Base-by-base conservation (phyloP, 345 rosid genomes). In the Salix exigua region DNA sequence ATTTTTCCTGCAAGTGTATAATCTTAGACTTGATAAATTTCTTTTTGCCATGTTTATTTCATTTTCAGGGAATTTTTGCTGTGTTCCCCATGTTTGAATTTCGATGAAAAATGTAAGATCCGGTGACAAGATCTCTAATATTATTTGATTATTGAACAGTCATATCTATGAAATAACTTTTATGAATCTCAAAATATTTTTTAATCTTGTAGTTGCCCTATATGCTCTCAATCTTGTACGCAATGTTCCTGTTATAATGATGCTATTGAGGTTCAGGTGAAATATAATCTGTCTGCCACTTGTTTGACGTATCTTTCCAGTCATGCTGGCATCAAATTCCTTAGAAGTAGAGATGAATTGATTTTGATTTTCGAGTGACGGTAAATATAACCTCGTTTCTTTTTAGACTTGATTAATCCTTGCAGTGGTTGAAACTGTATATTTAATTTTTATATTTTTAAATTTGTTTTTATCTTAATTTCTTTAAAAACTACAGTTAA, bases 11-110 rank as follows among this genome's bases (percentile, higher is more conserved):
- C 37, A 1, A 23, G 28, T 58, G 63, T 40, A 10, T 10, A 26
- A 3, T 18, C 11, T 26, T 10, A 11, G 26, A 13, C 26, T 48
- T 38, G 13, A 7, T 21, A 17, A 5, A 5, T n/a, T 28, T 31
- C 37, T 37, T 44, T 46, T 25, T 17, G 73, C 35, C 13, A 16
- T 50, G 19, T 12, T 66, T 46, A 33, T 46, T 23, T 44, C 1
- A 55, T 53, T 73, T 61, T 48, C 17, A 18, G 62, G 77, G 78
- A 73, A 63, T 60, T 58, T 72, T 77, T 65, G n/a, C n/a, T 0
- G 48, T 48, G 74, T 7, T 58, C 71, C 74, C 70, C 65, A 23
- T 48, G 50, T 38, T 66, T 73, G 33, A 71, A 64, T 40, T 66
- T 25, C 58, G 21, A 10, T 26, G 75, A 46, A 70, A 35, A 21